Evolutionary conservation across 164 flowering plant species (phyloP).

Genomic region (Annona cherimola): DNA sequence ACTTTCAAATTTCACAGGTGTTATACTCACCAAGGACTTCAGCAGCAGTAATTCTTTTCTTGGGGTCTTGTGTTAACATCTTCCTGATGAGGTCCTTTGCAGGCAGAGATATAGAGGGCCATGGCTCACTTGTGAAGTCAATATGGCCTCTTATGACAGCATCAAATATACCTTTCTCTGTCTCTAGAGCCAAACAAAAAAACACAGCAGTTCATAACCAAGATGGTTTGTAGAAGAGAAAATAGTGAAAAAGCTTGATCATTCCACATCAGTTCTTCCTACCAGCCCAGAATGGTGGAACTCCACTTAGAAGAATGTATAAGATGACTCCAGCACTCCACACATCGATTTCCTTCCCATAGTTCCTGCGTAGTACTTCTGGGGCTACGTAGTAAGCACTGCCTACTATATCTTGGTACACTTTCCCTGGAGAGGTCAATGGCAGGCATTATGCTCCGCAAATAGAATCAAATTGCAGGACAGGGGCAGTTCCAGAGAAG

Average conservation of each 20-base stretch:
- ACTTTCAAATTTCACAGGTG: background rate
- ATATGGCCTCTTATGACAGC: constrained; percentile 42
- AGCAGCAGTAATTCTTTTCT: constrained; percentile 65
- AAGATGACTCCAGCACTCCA: constrained; percentile 95
- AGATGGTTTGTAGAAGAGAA: background rate
- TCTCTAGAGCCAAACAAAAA: constrained; percentile 40
- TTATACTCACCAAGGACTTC: constrained; percentile 59
- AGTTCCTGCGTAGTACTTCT: constrained; percentile 56
- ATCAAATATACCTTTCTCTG: constrained; percentile 64
- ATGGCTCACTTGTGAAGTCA: constrained; percentile 59
- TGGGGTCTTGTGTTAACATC: constrained; percentile 68
- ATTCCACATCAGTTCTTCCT: constrained; percentile 1
- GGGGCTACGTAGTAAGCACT: constrained; percentile 92
- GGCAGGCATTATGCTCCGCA: too few species aligned
- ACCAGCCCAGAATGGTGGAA: constrained; percentile 93
- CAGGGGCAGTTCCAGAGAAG: too few species aligned
- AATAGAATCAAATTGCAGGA: too few species aligned
- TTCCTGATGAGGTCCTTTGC: constrained; percentile 80
- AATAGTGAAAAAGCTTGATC: background rate
- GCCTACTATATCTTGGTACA: constrained; percentile 67
- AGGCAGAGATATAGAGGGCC: constrained; percentile 74
- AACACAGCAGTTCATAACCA: background rate
- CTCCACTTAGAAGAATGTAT: constrained; percentile 76
- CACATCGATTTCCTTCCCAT: constrained; percentile 85
- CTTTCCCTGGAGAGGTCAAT: constrained; percentile 36